Percentiles rank a stretch among this genome's conserved stretches.
Evolutionary conservation across 768 basidiomycete genomes (phyloP).

Genomic region (Russula sp.): DNA sequence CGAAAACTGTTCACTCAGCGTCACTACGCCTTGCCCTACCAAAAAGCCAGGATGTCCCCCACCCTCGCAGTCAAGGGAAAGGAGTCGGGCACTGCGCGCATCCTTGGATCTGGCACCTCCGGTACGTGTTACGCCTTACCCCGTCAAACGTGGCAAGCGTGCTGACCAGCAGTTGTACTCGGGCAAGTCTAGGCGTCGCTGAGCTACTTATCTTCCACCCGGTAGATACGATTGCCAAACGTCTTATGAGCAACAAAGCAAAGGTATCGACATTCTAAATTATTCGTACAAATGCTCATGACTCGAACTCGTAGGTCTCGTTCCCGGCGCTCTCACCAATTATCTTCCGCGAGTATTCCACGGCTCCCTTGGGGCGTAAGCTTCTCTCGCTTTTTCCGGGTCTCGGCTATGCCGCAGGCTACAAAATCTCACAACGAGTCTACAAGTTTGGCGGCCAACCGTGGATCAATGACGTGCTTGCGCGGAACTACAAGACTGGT

Average conservation of each 20-base stretch:
- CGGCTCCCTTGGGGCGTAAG: slow-evolving; percentile 61
- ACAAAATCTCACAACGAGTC: slow-evolving; percentile 90
- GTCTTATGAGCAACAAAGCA: slow-evolving; percentile 95
- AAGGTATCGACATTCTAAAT: slow-evolving; percentile 47
- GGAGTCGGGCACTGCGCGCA: slow-evolving; percentile 86
- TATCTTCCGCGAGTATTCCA: slow-evolving; percentile 84
- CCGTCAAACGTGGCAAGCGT: not conserved
- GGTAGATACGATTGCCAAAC: slow-evolving; percentile 97
- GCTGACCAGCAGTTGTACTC: not conserved
- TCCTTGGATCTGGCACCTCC: slow-evolving; percentile 89
- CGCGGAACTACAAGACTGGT: slow-evolving; percentile 70
- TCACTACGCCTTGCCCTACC: not conserved
- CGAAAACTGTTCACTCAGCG: not conserved
- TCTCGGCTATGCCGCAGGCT: slow-evolving; percentile 96
- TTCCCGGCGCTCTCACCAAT: slow-evolving; percentile 62
- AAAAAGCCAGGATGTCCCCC: slow-evolving; percentile 46
- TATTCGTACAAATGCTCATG: not conserved
- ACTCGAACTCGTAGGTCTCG: slow-evolving; percentile 50
- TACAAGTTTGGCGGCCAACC: slow-evolving; percentile 99
- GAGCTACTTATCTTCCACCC: slow-evolving; percentile 96
- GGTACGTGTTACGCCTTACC: slow-evolving; percentile 49
- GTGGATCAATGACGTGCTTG: slow-evolving; percentile 92
- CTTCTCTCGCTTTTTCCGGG: slow-evolving; percentile 95
- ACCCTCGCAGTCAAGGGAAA: slow-evolving; percentile 48
- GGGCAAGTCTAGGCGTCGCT: slow-evolving; percentile 66